These are phyloP conservation scores for Spathaspora sp. DNA, from an alignment of 1,139 yeast species.

Conservation along the genomic window DNA sequence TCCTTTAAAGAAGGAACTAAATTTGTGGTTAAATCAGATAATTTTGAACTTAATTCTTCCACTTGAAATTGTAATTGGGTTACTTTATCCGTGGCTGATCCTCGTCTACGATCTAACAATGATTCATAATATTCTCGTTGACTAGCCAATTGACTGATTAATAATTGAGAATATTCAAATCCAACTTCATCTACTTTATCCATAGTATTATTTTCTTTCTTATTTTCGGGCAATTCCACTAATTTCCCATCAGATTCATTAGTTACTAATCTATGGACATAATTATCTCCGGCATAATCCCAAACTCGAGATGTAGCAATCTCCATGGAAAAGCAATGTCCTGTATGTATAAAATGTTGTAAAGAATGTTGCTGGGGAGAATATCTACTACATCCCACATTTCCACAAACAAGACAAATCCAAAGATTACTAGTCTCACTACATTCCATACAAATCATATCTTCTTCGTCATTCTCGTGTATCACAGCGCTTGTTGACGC, in stretches of 20 bases:
- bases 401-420: slow-evolving; percentile 50
- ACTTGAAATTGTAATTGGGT: slow-evolving; percentile 37
- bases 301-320: slow-evolving; percentile 82
- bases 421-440: slow-evolving; percentile 31
- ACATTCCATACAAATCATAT: slow-evolving; percentile 41
- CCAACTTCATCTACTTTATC: slow-evolving; percentile 56
- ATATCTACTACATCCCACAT: slow-evolving; percentile 59
- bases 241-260: slow-evolving; percentile 84
- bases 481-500: slow-evolving; percentile 13
- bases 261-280: slow-evolving; percentile 83
- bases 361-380: slow-evolving; percentile 81
- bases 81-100: slow-evolving; percentile 3
- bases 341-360: slow-evolving; percentile 72
- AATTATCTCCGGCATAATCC: slow-evolving; percentile 93
- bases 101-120: slow-evolving; percentile 38
- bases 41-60: slow-evolving; percentile 26
- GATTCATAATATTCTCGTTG: slow-evolving; percentile 83
- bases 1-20: slow-evolving; percentile 35
- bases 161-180: slow-evolving; percentile 74
- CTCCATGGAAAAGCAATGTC: slow-evolving; percentile 94
- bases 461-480: slow-evolving; percentile 17
- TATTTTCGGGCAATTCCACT: slow-evolving; percentile 59
- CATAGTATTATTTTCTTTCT: slow-evolving; percentile 11
- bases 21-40: slow-evolving; percentile 23
- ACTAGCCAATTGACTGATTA: slow-evolving; percentile 82